Evolutionary conservation across 208 protist species (phyloP), one percentile per base, ranked within the genome.

Genomic region (Wallacemonas sp.): DNA sequence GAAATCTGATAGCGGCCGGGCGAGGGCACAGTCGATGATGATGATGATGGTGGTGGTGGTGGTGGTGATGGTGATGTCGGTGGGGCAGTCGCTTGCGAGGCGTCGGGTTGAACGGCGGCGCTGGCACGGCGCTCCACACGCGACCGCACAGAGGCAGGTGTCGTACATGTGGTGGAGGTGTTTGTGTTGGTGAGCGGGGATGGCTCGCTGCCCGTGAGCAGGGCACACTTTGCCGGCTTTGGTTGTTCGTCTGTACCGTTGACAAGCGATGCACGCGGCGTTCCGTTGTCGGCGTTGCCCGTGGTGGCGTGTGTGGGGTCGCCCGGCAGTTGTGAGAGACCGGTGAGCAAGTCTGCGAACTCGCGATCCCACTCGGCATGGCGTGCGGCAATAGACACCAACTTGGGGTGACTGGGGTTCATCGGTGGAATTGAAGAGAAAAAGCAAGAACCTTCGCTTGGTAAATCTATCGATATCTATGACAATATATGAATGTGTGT

Each of bases 321-420:
- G 36, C 36, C 7, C 36, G 36, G 33, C 3, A 20, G 8, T 65
- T 49, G 59, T 25, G 44, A 49, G 8, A 65, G 44, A 26, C 28
- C 20, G 10, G 59, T 28, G 4, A 65, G 59, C 28, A 65, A 36
- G 39, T 59, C 31, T 7, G 52, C 52, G 52, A 59, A 59, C 32
- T 59, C 31, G 3, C 52, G 26, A 25, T 33, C 31, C 31, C 32
- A 59, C 52, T 33, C 52, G 14, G 52, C 52, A 23, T 59, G 52
- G n/a, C 52, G 52, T 14, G 26, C 31, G 22, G 52, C 52, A 4
- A 59, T 59, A 29, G 52, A 59, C 16, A 18, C 16, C 31, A 59
- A 20, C 5, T 39, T 42, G 2, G 52, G 26, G 14, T 59, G 3
- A 3, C 14, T 59, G 7, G 20, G 3, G 5, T 59, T 29, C 52